These are phyloP conservation scores for Eurotiales sp. DNA, from an alignment of 2,329 filamentous ascomycete genomes.

Conservation along the genomic window DNA sequence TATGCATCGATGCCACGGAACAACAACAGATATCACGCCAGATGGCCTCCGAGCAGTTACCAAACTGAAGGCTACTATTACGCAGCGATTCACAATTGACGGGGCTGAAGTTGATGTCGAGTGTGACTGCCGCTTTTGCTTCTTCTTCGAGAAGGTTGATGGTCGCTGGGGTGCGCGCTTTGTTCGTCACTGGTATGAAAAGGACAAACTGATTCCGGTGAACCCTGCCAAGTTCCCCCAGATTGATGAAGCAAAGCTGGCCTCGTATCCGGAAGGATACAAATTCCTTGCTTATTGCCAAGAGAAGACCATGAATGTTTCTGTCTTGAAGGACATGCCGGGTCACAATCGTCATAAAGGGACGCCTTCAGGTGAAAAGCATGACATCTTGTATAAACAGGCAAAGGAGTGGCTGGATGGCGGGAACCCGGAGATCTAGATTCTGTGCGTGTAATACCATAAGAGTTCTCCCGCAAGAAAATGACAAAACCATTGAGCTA, in stretches of 20 bases:
- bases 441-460: no score
- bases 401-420: slow-evolving; percentile 46
- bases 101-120: slow-evolving; percentile 45
- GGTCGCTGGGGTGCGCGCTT: slow-evolving; percentile 44
- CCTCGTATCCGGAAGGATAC: slow-evolving; percentile 43
- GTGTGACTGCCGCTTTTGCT: slow-evolving; percentile 46
- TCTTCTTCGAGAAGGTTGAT: slow-evolving; percentile 43
- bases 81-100: slow-evolving; percentile 45
- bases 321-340: slow-evolving; percentile 44
- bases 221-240: slow-evolving; percentile 41
- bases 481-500: no score
- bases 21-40: slow-evolving; percentile 41
- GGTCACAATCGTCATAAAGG: slow-evolving; percentile 39
- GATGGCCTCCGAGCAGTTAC: slow-evolving; percentile 42
- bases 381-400: slow-evolving; percentile 45
- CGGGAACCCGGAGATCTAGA: no score
- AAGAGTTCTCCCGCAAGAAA: no score
- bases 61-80: slow-evolving; percentile 52
- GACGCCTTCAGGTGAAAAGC: slow-evolving; percentile 39
- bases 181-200: slow-evolving; percentile 51
- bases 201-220: slow-evolving; percentile 49
- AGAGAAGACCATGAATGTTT: slow-evolving; percentile 45
- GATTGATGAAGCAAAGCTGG: slow-evolving; percentile 39
- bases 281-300: slow-evolving; percentile 43
- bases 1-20: slow-evolving; percentile 51